Conservation (phyloP, 2,329 filamentous ascomycete species). For the Dichotomopilus funicola region DNA sequence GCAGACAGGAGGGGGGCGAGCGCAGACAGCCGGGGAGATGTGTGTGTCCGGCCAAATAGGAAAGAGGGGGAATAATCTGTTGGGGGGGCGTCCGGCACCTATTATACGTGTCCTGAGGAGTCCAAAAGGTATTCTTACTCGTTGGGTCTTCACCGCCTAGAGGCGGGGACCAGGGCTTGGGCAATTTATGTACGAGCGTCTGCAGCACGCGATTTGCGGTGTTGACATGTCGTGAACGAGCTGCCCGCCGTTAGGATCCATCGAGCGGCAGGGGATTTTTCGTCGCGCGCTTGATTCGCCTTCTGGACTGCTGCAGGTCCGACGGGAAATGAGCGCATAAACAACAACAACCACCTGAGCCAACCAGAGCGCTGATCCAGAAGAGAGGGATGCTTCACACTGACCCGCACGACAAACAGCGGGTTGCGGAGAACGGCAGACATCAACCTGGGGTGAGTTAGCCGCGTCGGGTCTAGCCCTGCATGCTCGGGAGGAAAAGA, state of each 20-base stretch:
- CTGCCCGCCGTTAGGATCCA: not conserved
- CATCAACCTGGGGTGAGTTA: not conserved
- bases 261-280: not conserved
- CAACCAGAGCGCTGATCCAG: not conserved
- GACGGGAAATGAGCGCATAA: not conserved
- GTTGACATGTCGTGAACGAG: not conserved
- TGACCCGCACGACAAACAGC: not conserved
- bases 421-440: not conserved
- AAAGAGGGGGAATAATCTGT: not conserved
- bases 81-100: not conserved
- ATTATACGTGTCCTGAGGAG: slow-evolving; percentile 10
- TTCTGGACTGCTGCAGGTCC: not conserved
- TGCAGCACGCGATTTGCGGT: not conserved
- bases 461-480: not conserved
- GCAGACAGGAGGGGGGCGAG: not conserved
- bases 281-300: not conserved
- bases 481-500: not conserved
- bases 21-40: not conserved
- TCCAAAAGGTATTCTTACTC: not conserved
- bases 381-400: not conserved
- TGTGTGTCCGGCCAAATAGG: slow-evolving; percentile 1
- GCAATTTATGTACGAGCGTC: not conserved
- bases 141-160: slow-evolving; percentile 5
- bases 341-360: not conserved
- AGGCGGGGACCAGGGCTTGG: not conserved